Base-by-base conservation (phyloP, 2,329 filamentous ascomycete species). In the Botryotinia convoluta region DNA sequence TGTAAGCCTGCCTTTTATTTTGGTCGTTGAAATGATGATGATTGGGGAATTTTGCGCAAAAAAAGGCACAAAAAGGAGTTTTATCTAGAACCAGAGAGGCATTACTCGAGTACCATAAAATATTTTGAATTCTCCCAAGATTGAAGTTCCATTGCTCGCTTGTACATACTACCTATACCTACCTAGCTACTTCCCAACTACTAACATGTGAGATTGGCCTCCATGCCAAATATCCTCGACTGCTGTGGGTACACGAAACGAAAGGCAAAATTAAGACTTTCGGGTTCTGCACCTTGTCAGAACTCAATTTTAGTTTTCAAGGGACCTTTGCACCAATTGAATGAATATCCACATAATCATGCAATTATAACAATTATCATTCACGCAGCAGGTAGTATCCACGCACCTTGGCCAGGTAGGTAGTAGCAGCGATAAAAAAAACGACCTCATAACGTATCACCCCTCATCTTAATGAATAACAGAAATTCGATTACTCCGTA, bases 21-120 rank as follows among this genome's bases (percentile, higher is more conserved):
- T 16, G 51, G n/a, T 72, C 44, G 16, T 51, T 48, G 51, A 72
- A 65, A 75, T 70, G 60, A 64, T 78, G 76, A 76, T 69, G 37
- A 57, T 59, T 29, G 48, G 62, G 62, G 51, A 22, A 32, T 42
- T 26, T 68, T 69, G 39, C 39, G 78, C 75, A 76, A 74, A 76
- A 76, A 79, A 78, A 79, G 79, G 74, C 77, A 77, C 77, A 77
- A 69, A 69, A 57, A 76, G 76, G 76, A 76, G 77, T 79, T 68
- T 67, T 79, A 78, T 79, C 71, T 80, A 80, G 79, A 81, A 75
- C 71, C 73, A 75, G 72, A 69, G 74, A 69, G 74, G 74, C 67
- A 75, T 75, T 75, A 57, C n/a, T 57, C n/a, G 51, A 57, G 14
- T 29, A 74, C 74, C 76, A 77, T 75, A 74, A 75, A 74, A 77